Evolutionary conservation across 2,329 filamentous ascomycete species (phyloP).

Genomic region (Paraphoma sp.): DNA sequence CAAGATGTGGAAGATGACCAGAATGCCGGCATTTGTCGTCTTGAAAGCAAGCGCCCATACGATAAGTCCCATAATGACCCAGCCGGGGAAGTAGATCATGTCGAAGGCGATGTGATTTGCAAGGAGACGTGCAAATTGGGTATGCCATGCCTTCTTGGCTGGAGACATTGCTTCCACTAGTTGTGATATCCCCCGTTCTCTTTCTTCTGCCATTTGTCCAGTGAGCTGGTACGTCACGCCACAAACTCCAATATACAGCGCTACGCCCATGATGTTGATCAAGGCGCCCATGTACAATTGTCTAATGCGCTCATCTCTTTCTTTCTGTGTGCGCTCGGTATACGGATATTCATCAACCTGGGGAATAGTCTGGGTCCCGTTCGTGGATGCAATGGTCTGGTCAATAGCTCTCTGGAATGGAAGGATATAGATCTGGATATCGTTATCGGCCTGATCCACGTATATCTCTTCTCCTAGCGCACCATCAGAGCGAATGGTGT

Average conservation of each 20-base stretch:
- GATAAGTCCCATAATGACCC: conserved; percentile 78
- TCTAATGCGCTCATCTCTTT: conserved; percentile 71
- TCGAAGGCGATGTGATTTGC: conserved; percentile 83
- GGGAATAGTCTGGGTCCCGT: conserved; percentile 50
- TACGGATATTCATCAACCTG: conserved; percentile 72
- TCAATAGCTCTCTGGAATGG: conserved; percentile 84
- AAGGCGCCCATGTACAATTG: conserved; percentile 74
- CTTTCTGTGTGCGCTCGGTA: conserved; percentile 72
- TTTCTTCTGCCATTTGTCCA: conserved; percentile 83
- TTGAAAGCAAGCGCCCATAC: conserved; percentile 65
- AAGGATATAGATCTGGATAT: conserved; percentile 77
- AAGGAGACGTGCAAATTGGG: conserved; percentile 77
- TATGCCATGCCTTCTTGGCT: conserved; percentile 74
- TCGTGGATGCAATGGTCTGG: conserved; percentile 68
- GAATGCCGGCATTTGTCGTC: conserved; percentile 51
- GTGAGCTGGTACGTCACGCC: conserved; percentile 87
- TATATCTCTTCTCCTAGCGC: conserved; percentile 71
- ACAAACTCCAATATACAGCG: conserved; percentile 79
- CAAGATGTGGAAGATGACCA: conserved; percentile 71
- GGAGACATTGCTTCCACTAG: conserved; percentile 93
- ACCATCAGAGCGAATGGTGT: conserved; percentile 80
- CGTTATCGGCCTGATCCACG: conserved; percentile 70
- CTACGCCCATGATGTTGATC: conserved; percentile 77
- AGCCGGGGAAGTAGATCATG: conserved; percentile 79
- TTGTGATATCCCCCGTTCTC: conserved; percentile 86